Evolutionary conservation across 306 rosid genomes (phyloP), one percentile per base, ranked within the genome.

Genomic region (Vigna angularis): DNA sequence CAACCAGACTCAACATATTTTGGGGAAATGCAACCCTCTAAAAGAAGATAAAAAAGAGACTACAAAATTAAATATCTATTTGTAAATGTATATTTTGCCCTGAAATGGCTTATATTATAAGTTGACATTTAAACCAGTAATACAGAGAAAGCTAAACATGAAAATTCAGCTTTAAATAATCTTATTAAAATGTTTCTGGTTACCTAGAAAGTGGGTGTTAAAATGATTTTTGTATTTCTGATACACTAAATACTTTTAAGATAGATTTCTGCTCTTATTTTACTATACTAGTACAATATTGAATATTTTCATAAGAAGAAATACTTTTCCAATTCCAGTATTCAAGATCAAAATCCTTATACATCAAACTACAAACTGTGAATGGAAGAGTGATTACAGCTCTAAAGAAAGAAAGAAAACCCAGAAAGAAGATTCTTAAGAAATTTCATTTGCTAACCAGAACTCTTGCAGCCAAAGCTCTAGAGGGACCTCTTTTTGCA

Each of bases 391-490:
- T 63, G 30, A 44, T 45, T 32, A 22, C 7, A 51, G 50, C 30
- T 45, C 55, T 52, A 48, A 79, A 68, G 49, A 73, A 53, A 66
- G 56, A 69, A 53, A 66, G 56, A 38, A 51, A 70, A 72, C 22
- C 10, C 3, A 30, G 72, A 22, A 59, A 17, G 20, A 65, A 26
- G 75, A 32, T 9, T 64, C 36, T 45, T 65, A 13, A 64, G 50
- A 2, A 14, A 30, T 58, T 50, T 14, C 47, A 75, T 62, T 9
- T 58, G 67, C 92, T 86, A 76, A 89, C 98, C 93, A 91, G 79
- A 79, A 93, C 90, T 86, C 96, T 89, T 42, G 98, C 98, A 38
- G 96, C 93, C 78, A 93, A 83, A 44, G 91, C 87, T 83, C 88
- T 90, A 51, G 94, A 93, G 28, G 94, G 98, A 72, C 96, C 96